A percentile compares a stretch with the other conserved stretches of the same genome.
These are phyloP conservation scores for Trichoderma lentiforme DNA, from an alignment of 2,329 filamentous ascomycete genomes.

Conservation along the genomic window DNA sequence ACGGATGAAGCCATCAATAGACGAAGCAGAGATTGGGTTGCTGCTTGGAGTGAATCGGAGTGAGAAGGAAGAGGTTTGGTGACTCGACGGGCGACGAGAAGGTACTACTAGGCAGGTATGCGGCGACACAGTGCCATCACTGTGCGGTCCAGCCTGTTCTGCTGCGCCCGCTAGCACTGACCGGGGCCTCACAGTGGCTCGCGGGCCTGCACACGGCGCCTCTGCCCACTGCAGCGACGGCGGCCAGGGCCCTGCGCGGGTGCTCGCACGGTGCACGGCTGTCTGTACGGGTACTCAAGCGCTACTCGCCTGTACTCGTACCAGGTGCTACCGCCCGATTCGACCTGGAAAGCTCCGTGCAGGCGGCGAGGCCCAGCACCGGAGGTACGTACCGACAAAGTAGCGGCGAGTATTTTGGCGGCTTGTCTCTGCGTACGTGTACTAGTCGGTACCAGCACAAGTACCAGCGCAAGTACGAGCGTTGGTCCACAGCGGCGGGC, in stretches of 20 bases:
- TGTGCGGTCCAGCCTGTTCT: conserved; percentile 10
- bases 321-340: background rate
- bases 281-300: background rate
- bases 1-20: conserved; percentile 18
- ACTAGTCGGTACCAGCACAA: background rate
- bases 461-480: background rate
- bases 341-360: background rate
- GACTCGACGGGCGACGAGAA: conserved; percentile 15
- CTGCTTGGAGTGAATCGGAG: conserved; percentile 24
- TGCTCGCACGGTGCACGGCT: conserved; percentile 2
- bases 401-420: background rate
- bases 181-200: conserved; percentile 13
- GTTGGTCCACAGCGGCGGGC: conserved; percentile 9
- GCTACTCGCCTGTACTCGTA: background rate
- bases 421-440: background rate
- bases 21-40: conserved; percentile 17
- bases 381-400: background rate
- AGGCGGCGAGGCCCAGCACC: background rate
- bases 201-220: background rate
- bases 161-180: conserved; percentile 19
- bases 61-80: conserved; percentile 26
- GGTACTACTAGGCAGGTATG: conserved; percentile 5
- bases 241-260: conserved; percentile 1
- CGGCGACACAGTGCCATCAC: conserved; percentile 16
- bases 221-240: background rate